Evolutionary conservation across 1,284 basidiomycete genomes (phyloP).

Genomic region (Cutaneotrichosporon dermatis): DNA sequence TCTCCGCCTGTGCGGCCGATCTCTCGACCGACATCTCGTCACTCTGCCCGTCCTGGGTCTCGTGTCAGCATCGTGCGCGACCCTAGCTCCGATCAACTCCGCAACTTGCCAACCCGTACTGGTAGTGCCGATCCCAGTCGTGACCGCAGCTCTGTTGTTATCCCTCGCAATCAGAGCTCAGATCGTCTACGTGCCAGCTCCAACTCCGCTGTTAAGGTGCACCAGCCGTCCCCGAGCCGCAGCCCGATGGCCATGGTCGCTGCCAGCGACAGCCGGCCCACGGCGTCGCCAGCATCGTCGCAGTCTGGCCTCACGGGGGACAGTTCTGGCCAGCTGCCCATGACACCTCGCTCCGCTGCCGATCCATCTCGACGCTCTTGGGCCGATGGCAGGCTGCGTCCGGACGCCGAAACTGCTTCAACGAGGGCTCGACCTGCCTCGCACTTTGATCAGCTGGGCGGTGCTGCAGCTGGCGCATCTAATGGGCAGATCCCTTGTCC

Average conservation of each 20-base stretch:
- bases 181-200: too few species aligned
- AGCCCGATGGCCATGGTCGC: slow-evolving; percentile 1
- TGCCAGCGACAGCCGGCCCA: slow-evolving; percentile 4
- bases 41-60: slow-evolving; percentile 8
- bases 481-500: too few species aligned
- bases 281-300: slow-evolving; percentile 26
- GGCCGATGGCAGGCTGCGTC: slow-evolving; percentile 8
- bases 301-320: slow-evolving; percentile 25
- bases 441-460: slow-evolving; percentile 9
- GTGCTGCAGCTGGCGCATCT: not conserved
- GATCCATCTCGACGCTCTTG: slow-evolving; percentile 16
- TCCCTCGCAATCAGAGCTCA: too few species aligned
- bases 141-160: too few species aligned
- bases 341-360: slow-evolving; percentile 22
- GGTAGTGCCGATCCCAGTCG: too few species aligned
- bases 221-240: slow-evolving; percentile 8
- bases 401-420: not conserved
- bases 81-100: slow-evolving; percentile 5
- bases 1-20: not conserved
- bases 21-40: not conserved
- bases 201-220: not conserved
- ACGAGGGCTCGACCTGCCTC: slow-evolving; percentile 2
- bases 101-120: not conserved
- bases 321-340: slow-evolving; percentile 20
- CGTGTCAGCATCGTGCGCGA: slow-evolving; percentile 2